phyloP scores from a whole-genome alignment of 139 green algal genomes.

The Dunaliella primolecta region DNA sequence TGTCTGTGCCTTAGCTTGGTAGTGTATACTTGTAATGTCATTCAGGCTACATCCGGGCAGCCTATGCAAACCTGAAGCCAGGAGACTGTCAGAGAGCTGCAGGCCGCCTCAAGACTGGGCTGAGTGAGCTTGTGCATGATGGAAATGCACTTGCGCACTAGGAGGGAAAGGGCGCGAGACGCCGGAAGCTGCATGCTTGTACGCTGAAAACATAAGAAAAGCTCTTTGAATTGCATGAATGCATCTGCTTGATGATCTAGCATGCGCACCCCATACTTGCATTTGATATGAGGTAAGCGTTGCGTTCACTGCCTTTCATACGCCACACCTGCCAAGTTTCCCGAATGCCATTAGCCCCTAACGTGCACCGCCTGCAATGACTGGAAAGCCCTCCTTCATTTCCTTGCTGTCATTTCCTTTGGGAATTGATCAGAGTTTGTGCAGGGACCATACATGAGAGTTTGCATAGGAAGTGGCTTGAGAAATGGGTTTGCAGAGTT shows the following conservation, averaged over 20 bases:
- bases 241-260: background rate
- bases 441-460: too few relatives aligned
- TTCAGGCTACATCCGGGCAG: slow-evolving; percentile 59
- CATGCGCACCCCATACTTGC: background rate
- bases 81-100: slow-evolving; percentile 66
- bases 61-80: slow-evolving; percentile 77
- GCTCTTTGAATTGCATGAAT: background rate
- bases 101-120: slow-evolving; percentile 59
- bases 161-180: too few relatives aligned
- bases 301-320: background rate
- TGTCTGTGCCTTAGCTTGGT: too few relatives aligned
- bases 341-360: too few relatives aligned
- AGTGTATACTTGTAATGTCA: background rate
- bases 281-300: background rate
- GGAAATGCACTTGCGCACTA: too few relatives aligned
- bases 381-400: too few relatives aligned
- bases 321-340: background rate
- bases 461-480: too few relatives aligned
- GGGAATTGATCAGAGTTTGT: too few relatives aligned
- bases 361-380: too few relatives aligned
- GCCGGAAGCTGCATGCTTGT: background rate
- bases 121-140: slow-evolving; percentile 63
- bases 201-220: background rate
- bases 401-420: too few relatives aligned
- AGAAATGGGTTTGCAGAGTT: too few relatives aligned